Evolutionary conservation across 2,329 filamentous ascomycete species (phyloP).

Genomic region (Apiospora phragmitis): DNA sequence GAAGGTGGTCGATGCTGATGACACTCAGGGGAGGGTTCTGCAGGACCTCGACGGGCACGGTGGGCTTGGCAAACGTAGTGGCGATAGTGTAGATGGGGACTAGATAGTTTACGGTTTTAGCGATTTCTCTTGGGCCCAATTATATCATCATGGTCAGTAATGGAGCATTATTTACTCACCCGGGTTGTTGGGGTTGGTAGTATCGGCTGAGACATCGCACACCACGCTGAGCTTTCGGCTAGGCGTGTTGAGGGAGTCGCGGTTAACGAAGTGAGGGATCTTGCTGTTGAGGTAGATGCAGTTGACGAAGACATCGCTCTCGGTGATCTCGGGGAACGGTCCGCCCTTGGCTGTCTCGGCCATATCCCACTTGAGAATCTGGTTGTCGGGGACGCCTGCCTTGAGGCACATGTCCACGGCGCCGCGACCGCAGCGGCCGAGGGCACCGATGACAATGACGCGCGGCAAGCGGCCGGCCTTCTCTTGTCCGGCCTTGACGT

Average conservation of each 20-base stretch:
- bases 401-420: slow-evolving; percentile 78
- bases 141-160: slow-evolving; percentile 16
- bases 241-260: slow-evolving; percentile 65
- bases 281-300: slow-evolving; percentile 82
- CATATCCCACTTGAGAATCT: slow-evolving; percentile 73
- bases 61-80: slow-evolving; percentile 88
- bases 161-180: slow-evolving; percentile 19
- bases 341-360: slow-evolving; percentile 75
- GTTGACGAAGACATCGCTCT: slow-evolving; percentile 79
- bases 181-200: slow-evolving; percentile 68
- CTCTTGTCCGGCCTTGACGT: slow-evolving; percentile 65
- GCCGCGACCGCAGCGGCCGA: slow-evolving; percentile 82
- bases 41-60: slow-evolving; percentile 69
- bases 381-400: slow-evolving; percentile 68
- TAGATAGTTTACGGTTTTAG: slow-evolving; percentile 14
- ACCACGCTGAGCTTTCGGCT: slow-evolving; percentile 76
- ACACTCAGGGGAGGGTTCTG: slow-evolving; percentile 66
- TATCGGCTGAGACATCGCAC: slow-evolving; percentile 77
- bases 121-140: slow-evolving; percentile 3
- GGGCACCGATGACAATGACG: slow-evolving; percentile 80
- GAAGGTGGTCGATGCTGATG: slow-evolving; percentile 86
- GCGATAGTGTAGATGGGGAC: slow-evolving; percentile 82
- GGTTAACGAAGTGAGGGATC: slow-evolving; percentile 80
- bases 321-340: slow-evolving; percentile 76
- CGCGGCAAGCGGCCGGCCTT: slow-evolving; percentile 64